A percentile compares a stretch with the other conserved stretches of the same genome.
Conservation (phyloP, 1,284 basidiomycete species). For the Naganishia sp. region DNA sequence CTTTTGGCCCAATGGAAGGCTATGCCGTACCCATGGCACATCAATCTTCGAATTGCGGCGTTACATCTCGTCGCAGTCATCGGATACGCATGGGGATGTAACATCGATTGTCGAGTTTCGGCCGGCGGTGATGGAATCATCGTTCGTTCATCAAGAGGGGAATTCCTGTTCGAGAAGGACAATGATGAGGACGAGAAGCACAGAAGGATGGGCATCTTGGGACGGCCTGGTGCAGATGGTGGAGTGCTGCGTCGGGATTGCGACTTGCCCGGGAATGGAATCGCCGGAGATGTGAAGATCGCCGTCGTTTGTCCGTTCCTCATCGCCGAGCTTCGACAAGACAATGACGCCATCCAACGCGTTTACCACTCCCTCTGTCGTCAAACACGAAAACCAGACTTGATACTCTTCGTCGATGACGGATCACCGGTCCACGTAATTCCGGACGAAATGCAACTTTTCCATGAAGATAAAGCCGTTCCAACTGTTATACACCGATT, state of each 20-base stretch:
- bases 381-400: slow-evolving; percentile 7
- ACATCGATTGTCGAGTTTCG: background rate
- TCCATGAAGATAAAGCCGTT: background rate
- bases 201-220: slow-evolving; percentile 7
- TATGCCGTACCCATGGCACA: background rate
- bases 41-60: background rate
- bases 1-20: background rate
- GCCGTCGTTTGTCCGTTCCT: slow-evolving; percentile 13
- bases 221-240: background rate
- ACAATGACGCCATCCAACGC: background rate
- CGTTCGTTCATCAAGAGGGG: background rate
- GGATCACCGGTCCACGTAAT: background rate
- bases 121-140: background rate
- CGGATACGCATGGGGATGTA: background rate
- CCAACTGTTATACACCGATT: background rate
- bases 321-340: background rate
- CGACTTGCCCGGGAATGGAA: background rate
- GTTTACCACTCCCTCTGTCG: background rate
- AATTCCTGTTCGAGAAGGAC: background rate
- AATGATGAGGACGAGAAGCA: background rate
- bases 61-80: background rate
- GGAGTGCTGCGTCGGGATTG: too few species aligned
- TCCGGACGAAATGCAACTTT: background rate
- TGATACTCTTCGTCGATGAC: slow-evolving; percentile 16
- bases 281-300: background rate